phyloP scores from a whole-genome alignment of 257 asterid species.

The Catharanthus roseus region DNA sequence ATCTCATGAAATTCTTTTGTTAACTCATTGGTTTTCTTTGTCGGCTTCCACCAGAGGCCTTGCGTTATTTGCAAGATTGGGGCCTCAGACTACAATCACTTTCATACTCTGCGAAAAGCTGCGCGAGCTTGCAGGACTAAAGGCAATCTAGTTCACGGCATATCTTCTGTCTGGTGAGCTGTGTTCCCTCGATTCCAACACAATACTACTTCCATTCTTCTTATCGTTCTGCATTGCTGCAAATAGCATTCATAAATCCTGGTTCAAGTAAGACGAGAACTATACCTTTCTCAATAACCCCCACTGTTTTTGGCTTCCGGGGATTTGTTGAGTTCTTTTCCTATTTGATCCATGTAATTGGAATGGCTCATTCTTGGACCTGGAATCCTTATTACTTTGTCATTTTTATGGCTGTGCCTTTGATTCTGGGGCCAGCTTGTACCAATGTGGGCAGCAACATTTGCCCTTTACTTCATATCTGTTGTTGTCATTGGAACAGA shows the following conservation, averaged over 20 bases:
- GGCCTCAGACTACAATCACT: slow-evolving; percentile 88
- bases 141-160: slow-evolving; percentile 44
- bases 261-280: not conserved
- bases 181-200: not conserved
- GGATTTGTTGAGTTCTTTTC: not conserved
- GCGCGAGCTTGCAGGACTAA: slow-evolving; percentile 68
- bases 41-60: slow-evolving; percentile 52
- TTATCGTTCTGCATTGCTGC: not conserved
- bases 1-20: slow-evolving; percentile 1
- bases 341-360: not conserved
- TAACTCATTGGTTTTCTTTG: slow-evolving; percentile 1
- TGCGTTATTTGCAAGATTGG: slow-evolving; percentile 83
- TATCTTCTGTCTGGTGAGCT: not conserved
- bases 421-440: not conserved
- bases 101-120: slow-evolving; percentile 87
- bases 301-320: not conserved
- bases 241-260: not conserved
- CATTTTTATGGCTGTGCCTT: slow-evolving; percentile 6
- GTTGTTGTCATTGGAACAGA: not conserved
- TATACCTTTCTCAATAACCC: not conserved
- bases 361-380: not conserved
- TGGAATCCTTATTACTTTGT: slow-evolving; percentile 2
- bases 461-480: not conserved
- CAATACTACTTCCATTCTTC: not conserved
- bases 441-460: not conserved